phyloP scores from a whole-genome alignment of 495 filamentous ascomycete species.

The Parathielavia appendiculata region DNA sequence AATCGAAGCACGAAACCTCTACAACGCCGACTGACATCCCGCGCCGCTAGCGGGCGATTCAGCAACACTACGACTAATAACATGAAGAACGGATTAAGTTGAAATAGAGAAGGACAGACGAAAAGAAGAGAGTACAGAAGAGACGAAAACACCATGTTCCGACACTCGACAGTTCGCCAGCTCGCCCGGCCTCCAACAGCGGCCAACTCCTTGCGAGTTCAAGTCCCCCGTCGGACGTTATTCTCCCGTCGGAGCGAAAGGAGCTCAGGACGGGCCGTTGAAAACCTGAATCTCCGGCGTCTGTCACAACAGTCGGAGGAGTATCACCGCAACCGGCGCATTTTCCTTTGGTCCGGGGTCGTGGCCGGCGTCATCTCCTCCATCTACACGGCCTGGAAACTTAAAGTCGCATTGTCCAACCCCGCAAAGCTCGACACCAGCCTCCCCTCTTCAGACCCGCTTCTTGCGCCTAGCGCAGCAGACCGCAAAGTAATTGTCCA shows the following conservation, averaged over 20 bases:
- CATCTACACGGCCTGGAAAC: slow-evolving; percentile 41
- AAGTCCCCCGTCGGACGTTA: slow-evolving; percentile 35
- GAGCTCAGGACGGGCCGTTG: slow-evolving; percentile 30
- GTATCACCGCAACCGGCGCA: slow-evolving; percentile 43
- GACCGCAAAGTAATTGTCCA: slow-evolving; percentile 54
- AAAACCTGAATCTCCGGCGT: slow-evolving; percentile 44
- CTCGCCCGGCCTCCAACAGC: slow-evolving; percentile 18
- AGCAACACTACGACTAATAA: no score
- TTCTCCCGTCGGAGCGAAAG: slow-evolving; percentile 22
- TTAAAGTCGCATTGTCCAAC: slow-evolving; percentile 35
- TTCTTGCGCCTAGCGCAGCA: slow-evolving; percentile 36
- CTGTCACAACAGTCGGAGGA: slow-evolving; percentile 37
- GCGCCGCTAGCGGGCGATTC: no score
- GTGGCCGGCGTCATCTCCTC: slow-evolving; percentile 47
- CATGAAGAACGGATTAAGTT: neutral
- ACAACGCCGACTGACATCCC: no score
- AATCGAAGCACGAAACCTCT: no score
- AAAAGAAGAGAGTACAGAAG: no score
- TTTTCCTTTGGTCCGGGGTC: slow-evolving; percentile 45
- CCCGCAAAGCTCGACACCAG: slow-evolving; percentile 44
- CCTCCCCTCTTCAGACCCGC: slow-evolving; percentile 40
- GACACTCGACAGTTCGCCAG: slow-evolving; percentile 23
- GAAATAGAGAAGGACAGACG: neutral
- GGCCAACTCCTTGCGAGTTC: slow-evolving; percentile 1
- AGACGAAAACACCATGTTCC: slow-evolving; percentile 28